Evolutionary conservation across 441 rosid species (phyloP).

Genomic region (Theobroma grandiflorum): DNA sequence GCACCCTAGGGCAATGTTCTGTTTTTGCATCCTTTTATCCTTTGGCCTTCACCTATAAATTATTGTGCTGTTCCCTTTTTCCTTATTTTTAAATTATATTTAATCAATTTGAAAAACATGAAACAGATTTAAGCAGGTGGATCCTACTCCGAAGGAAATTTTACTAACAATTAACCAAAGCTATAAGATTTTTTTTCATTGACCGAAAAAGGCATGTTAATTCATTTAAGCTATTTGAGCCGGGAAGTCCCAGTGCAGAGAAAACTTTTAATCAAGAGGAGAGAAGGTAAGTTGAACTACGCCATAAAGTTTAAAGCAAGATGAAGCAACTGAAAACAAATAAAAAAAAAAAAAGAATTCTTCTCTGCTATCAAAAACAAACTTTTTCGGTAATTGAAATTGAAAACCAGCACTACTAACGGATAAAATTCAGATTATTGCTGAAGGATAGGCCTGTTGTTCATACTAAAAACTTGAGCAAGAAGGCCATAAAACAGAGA

Average conservation of each 20-base stretch:
- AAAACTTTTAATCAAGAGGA: neutral
- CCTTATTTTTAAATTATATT: neutral
- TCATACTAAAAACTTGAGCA: neutral
- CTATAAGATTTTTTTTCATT: neutral
- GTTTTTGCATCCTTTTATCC: neutral
- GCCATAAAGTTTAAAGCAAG: neutral
- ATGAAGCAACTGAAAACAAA: neutral
- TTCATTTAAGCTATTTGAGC: neutral
- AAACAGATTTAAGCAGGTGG: neutral
- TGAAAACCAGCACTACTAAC: neutral
- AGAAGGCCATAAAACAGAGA: neutral
- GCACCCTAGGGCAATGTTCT: neutral
- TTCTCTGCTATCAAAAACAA: neutral
- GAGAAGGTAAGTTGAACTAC: neutral
- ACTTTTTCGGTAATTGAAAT: neutral
- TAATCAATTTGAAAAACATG: neutral
- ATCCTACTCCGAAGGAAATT: constrained; percentile 9
- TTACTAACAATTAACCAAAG: constrained; percentile 5
- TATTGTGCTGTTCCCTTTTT: neutral
- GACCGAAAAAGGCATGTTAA: neutral
- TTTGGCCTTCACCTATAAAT: neutral
- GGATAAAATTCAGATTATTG: neutral
- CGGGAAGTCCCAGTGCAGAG: neutral
- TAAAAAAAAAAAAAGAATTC: neutral
- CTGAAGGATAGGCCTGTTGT: neutral